A percentile compares a stretch with the other conserved stretches of the same genome.
Evolutionary conservation across 2,329 filamentous ascomycete species (phyloP).

Genomic region (Colletotrichum incanum): DNA sequence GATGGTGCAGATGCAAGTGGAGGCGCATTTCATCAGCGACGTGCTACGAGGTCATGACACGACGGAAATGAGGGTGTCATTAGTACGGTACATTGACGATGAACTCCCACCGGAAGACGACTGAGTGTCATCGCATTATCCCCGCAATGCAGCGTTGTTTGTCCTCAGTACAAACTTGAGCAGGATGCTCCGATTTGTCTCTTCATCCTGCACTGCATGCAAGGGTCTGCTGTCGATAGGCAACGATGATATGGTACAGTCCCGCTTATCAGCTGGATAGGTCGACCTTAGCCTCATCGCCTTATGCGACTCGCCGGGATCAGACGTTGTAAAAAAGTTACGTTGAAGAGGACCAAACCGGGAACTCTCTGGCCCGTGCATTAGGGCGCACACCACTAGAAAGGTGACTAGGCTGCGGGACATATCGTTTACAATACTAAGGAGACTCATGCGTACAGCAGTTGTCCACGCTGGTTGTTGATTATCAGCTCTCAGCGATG

Average conservation of each 20-base stretch:
- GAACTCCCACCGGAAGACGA: constrained; percentile 98
- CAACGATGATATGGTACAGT: not conserved
- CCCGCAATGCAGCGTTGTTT: not conserved
- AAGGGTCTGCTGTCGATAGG: not conserved
- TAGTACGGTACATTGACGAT: constrained; percentile 96
- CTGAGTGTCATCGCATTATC: constrained; percentile 59
- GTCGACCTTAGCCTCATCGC: not conserved
- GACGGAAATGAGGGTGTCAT: constrained; percentile 94
- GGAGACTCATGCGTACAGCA: not conserved
- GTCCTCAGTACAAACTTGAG: not conserved
- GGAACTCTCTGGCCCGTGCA: not conserved
- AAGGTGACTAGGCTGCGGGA: not conserved
- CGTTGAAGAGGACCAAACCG: not conserved
- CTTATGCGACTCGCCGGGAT: too few relatives aligned
- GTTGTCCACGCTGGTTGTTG: not conserved
- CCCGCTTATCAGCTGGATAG: not conserved
- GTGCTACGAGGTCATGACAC: constrained; percentile 93
- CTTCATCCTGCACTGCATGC: not conserved
- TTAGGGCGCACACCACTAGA: not conserved
- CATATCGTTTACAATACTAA: not conserved
- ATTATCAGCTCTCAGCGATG: not conserved
- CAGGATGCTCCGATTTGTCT: not conserved
- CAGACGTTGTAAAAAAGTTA: not conserved
- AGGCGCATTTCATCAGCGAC: constrained; percentile 96
- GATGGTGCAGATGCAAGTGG: constrained; percentile 99